Percentiles rank a stretch among this genome's conserved stretches.
Conservation (phyloP, 192 early-diverging fungal species). For the Mortierella claussenii region DNA sequence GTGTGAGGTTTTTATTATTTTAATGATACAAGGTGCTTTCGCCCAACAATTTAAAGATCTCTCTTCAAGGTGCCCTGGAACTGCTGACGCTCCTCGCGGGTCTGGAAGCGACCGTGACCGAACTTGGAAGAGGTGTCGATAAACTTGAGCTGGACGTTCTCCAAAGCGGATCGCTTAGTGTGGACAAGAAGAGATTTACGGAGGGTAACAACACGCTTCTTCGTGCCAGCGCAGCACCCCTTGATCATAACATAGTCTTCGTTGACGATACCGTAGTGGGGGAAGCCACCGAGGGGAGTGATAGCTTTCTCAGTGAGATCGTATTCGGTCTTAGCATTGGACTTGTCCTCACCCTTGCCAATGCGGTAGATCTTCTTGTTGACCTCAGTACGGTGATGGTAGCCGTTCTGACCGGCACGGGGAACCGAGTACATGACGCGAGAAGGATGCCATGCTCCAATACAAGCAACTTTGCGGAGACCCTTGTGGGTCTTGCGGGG, state of each 20-base stretch:
- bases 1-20: neutral
- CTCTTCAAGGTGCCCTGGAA: conserved; percentile 95
- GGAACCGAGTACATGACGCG: conserved; percentile 99
- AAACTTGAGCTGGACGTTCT: conserved; percentile 98
- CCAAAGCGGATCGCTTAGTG: conserved; percentile 96
- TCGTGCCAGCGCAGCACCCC: conserved; percentile 96
- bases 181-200: conserved; percentile 97
- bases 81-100: conserved; percentile 91
- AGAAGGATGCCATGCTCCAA: conserved; percentile 98
- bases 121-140: conserved; percentile 99
- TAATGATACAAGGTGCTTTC: neutral
- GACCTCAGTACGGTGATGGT: conserved; percentile 99
- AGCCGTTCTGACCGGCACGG: conserved; percentile 99
- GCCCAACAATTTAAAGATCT: conserved; percentile 63
- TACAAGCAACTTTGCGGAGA: conserved; percentile 99
- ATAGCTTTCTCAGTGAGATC: conserved; percentile 96
- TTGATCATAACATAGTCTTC: conserved; percentile 99
- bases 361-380: conserved; percentile 99
- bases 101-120: conserved; percentile 99
- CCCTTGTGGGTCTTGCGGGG: conserved; percentile 99
- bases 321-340: conserved; percentile 93
- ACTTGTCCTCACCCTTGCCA: conserved; percentile 85
- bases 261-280: conserved; percentile 98
- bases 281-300: conserved; percentile 99
- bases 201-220: conserved; percentile 97